Conservation (phyloP, 2,329 filamentous ascomycete genomes). For the Verticillium alfalfae region DNA sequence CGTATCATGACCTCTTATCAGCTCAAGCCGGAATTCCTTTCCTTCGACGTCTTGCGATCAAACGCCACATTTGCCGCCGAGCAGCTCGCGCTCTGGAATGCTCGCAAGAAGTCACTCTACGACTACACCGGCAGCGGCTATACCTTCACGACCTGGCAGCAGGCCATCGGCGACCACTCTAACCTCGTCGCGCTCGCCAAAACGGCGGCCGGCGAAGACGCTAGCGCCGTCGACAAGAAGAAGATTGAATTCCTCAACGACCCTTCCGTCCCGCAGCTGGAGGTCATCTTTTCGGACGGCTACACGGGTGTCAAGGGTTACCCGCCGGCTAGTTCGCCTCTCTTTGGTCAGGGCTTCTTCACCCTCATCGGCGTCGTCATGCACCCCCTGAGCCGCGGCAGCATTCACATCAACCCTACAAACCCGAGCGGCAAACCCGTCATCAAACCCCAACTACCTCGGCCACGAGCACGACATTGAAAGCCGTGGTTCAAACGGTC, state of each 20-base stretch:
- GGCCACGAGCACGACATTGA: slow-evolving; percentile 13
- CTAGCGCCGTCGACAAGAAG: slow-evolving; percentile 25
- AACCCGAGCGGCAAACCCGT: slow-evolving; percentile 21
- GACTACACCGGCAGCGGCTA: slow-evolving; percentile 33
- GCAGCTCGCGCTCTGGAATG: slow-evolving; percentile 29
- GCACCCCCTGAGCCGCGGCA: slow-evolving; percentile 23
- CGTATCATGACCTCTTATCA: slow-evolving; percentile 25
- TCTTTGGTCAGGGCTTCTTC: slow-evolving; percentile 22
- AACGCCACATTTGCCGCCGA: slow-evolving; percentile 27
- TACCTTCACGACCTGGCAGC: slow-evolving; percentile 34
- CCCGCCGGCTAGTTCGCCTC: slow-evolving; percentile 16
- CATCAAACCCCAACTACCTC: slow-evolving; percentile 25
- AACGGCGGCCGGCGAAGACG: slow-evolving; percentile 18
- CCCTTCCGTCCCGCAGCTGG: slow-evolving; percentile 29
- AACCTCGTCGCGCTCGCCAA: slow-evolving; percentile 24
- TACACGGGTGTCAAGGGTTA: slow-evolving; percentile 34
- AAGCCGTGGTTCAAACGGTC: slow-evolving; percentile 22
- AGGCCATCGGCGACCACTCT: slow-evolving; percentile 24
- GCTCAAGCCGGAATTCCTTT: slow-evolving; percentile 15
- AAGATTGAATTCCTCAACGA: slow-evolving; percentile 33
- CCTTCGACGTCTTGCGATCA: slow-evolving; percentile 21
- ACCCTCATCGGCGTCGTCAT: slow-evolving; percentile 19
- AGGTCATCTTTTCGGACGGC: slow-evolving; percentile 38
- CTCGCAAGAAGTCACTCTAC: slow-evolving; percentile 24
- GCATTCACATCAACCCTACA: slow-evolving; percentile 26